Evolutionary conservation across 257 asterid genomes (phyloP).

Genomic region (Solanum gandarillasii): DNA sequence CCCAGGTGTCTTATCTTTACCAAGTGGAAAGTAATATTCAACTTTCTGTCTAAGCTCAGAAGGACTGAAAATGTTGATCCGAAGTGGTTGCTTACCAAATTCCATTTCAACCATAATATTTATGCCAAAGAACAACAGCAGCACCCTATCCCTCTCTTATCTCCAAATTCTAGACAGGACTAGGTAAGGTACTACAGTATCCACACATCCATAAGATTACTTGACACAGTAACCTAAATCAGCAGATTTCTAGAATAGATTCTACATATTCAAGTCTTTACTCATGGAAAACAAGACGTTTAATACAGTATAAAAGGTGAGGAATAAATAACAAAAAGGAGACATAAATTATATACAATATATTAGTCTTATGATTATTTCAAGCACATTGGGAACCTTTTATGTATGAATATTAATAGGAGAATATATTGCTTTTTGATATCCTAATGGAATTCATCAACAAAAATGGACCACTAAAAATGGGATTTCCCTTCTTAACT

Average conservation of each 20-base stretch:
- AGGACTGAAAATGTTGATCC: neutral
- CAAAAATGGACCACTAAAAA: neutral
- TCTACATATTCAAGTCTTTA: neutral
- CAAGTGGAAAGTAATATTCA: neutral
- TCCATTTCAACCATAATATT: neutral
- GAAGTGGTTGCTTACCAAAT: neutral
- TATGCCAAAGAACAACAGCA: neutral
- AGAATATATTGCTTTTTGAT: neutral
- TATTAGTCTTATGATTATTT: neutral
- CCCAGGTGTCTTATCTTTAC: too few relatives aligned
- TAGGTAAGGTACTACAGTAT: neutral
- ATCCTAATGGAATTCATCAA: neutral
- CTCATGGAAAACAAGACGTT: neutral
- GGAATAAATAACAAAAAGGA: neutral
- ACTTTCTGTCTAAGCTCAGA: neutral
- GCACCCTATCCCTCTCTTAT: neutral
- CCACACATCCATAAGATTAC: neutral
- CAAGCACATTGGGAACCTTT: neutral
- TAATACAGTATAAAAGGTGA: neutral
- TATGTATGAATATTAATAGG: neutral
- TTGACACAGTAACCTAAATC: neutral
- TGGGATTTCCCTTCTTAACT: neutral
- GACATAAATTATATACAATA: neutral
- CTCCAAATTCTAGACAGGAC: neutral
- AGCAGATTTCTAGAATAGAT: neutral